Base-by-base conservation (phyloP, 73 alveolate genomes). In the Durusdinium trenchii region DNA sequence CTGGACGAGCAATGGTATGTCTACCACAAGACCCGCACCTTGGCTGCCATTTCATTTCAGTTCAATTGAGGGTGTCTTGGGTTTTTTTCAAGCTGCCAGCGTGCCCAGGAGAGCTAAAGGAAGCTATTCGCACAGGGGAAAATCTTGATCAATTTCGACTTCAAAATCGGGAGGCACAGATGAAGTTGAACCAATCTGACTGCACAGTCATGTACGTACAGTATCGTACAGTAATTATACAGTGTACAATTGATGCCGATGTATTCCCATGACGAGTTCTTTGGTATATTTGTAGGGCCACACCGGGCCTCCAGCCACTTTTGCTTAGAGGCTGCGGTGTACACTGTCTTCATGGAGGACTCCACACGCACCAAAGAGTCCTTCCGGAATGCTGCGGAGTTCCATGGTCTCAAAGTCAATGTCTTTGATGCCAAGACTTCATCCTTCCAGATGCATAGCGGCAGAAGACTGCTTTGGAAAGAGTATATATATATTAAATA, bases 391-490 rank as follows among this genome's bases (percentile, higher is more conserved):
- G 99, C 99, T 4, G 99, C 99, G 6, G 99, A 94, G 94, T 94
- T 94, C 78, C 99, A 94, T 48, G 99, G 99, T 51, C 82, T 94
- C 84, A 94, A 94, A 51, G 99, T 94, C 62, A 94, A 94, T 51
- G 99, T 94, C 84, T 94, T 94, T 35, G 99, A 94, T 54, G 99
- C 99, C 61, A 94, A 94, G 99, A 94, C 99, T n/a, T 94, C 99
- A 69, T 94, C 99, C 42, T 94, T 94, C 67, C 99, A 94, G 99
- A 35, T 30, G 52, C 96, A 35, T 30, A 73, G 47, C n/a, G n/a
- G n/a, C n/a, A n/a, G n/a, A n/a, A n/a, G n/a, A n/a, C n/a, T n/a
- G n/a, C n/a, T n/a, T 60, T 60, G 73, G 73, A 60, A 32, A 32
- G 0, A 60, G 4, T 2, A 60, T 60, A 32, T 60, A 60, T 1